A percentile compares a stretch with the other conserved stretches of the same genome.
These are phyloP conservation scores for Penicillium sp. DNA, from an alignment of 2,329 filamentous ascomycete species.

Conservation along the genomic window DNA sequence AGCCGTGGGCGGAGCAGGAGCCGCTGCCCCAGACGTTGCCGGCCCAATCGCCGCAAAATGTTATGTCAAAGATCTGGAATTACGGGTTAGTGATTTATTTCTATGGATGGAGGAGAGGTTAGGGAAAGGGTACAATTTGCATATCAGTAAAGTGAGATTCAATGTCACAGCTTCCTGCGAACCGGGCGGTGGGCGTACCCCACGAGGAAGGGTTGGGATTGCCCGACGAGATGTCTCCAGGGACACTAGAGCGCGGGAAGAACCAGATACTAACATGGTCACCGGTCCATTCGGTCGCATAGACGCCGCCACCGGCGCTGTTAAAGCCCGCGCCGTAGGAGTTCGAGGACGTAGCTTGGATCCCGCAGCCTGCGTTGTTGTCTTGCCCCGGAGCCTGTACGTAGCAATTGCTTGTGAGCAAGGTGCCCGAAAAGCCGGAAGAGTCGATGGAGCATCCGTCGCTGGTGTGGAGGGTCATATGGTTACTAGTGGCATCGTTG, in stretches of 20 bases:
- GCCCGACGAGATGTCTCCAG: constrained; percentile 64
- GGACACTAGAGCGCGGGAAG: constrained; percentile 73
- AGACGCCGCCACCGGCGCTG: constrained; percentile 69
- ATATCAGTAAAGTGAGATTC: constrained; percentile 71
- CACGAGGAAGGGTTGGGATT: constrained; percentile 70
- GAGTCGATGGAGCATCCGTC: constrained; percentile 63
- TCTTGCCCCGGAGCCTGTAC: constrained; percentile 49
- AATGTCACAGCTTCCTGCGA: constrained; percentile 74
- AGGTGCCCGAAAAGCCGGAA: constrained; percentile 52
- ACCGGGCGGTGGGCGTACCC: constrained; percentile 71
- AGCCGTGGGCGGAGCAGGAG: constrained; percentile 65
- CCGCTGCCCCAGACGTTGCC: constrained; percentile 68
- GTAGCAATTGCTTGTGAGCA: constrained; percentile 63
- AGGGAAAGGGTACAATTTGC: constrained; percentile 60
- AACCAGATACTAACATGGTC: constrained; percentile 78
- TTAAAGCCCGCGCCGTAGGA: constrained; percentile 76
- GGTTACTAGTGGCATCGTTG: constrained; percentile 63
- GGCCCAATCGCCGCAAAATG: constrained; percentile 89
- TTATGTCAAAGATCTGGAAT: constrained; percentile 66
- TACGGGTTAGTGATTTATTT: neutral
- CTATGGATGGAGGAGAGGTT: neutral
- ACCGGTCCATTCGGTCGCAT: constrained; percentile 77
- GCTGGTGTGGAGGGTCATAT: constrained; percentile 71
- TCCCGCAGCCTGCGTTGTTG: constrained; percentile 63
- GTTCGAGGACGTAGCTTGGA: constrained; percentile 53